Conservation (phyloP, 352 stramenopile species). For the Sclerospora graminicola region DNA sequence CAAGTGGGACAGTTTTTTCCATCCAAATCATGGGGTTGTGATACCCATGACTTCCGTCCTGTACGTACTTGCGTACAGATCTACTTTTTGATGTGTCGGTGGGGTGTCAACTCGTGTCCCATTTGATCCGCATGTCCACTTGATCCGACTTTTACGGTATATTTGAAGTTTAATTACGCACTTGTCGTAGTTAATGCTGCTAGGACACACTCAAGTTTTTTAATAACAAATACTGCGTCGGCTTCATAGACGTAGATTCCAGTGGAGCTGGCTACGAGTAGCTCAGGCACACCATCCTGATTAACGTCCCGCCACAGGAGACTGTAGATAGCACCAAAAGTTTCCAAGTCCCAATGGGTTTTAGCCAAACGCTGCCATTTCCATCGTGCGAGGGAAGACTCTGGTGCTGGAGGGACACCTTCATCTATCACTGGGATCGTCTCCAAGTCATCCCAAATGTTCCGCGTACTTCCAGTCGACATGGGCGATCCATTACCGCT, state of each 20-base stretch:
- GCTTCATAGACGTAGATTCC: constrained; percentile 61
- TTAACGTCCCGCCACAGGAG: constrained; percentile 61
- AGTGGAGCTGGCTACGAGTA: constrained; percentile 53
- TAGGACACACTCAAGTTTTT: constrained; percentile 22
- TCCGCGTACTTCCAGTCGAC: constrained; percentile 12
- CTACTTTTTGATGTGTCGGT: too few species aligned
- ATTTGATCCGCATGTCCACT: too few species aligned
- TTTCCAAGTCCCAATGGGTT: constrained; percentile 34
- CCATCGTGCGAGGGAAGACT: constrained; percentile 2
- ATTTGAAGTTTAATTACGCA: too few species aligned
- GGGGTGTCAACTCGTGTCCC: too few species aligned
- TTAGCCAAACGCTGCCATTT: constrained; percentile 28
- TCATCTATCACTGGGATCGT: constrained; percentile 2
- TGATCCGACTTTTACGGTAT: too few species aligned
- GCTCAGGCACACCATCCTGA: constrained; percentile 43
- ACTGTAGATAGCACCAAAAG: constrained; percentile 63
- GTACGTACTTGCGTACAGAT: too few species aligned
- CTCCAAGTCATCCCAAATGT: constrained; percentile 20
- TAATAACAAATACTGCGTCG: constrained; percentile 27
- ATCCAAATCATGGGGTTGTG: too few species aligned
- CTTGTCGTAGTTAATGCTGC: constrained; percentile 2
- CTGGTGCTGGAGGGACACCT: not conserved
- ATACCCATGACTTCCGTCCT: too few species aligned
- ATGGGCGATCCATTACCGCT: constrained; percentile 3
- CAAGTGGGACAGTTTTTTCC: too few species aligned